Evolutionary conservation across 352 stramenopile species (phyloP), one percentile per base, ranked within the genome.

Genomic region (Albugo candida): DNA sequence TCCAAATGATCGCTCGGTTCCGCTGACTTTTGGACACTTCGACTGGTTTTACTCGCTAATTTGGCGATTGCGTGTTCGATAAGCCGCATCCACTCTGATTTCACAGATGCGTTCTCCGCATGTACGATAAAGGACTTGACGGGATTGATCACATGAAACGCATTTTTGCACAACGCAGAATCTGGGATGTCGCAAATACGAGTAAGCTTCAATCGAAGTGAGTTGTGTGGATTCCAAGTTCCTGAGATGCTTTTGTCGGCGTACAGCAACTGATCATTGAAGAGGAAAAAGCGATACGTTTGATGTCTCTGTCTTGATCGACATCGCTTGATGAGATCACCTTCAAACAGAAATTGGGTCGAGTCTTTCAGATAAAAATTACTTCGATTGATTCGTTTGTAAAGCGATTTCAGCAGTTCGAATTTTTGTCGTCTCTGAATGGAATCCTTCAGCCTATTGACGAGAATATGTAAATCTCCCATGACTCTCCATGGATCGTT

Each of bases 241-340:
- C 76, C 74, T 5, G 65, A 81, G 53, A 92, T 77, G 19, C 62
- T 61, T 46, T 82, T 81, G 53, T 91, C 79, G 2, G 69, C 70
- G 45, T 88, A 92, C 47, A 89, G 21, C 1, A 88, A 49, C 54
- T 89, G 79, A 42, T 92, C 77, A 48, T 88, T 88, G 60, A 89
- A 92, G 13, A 88, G 69, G 54, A 92, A 88, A 48, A 92, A 92
- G 11, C 77, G 76, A 49, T 92, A 92, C 13, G 67, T 59, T 31
- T 83, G 71, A 52, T 84, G 87, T 8, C 24, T 31, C 8, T 31
- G 24, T 14, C 85, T 70, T 11, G 73, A 95, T 19, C 92, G 70
- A 41, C 86, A 95, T 38, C 83, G 84, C 65, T 99, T 98, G 17
- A 81, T 78, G 38, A 99, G 52, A 48, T 97, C 78, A 12, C 92